Conservation (phyloP, 2,329 filamentous ascomycete genomes). For the Tothia fuscella region DNA sequence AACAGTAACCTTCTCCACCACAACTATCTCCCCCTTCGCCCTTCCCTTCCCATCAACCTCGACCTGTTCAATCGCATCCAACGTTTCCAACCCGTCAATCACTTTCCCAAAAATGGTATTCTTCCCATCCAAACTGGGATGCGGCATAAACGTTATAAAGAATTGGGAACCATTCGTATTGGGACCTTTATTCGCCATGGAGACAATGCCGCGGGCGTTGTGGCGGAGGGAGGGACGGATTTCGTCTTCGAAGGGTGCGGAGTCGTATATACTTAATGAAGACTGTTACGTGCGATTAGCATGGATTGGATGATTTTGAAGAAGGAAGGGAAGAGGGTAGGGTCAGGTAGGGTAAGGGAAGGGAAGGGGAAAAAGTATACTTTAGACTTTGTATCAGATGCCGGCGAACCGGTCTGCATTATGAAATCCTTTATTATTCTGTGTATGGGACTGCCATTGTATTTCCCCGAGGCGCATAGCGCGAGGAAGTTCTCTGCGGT, state of each 20-base stretch:
- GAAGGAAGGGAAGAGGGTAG: no score
- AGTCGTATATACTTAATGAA: conserved; percentile 35
- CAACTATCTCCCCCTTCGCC: conserved; percentile 49
- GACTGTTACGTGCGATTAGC: conserved; percentile 20
- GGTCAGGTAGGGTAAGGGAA: no score
- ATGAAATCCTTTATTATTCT: conserved; percentile 73
- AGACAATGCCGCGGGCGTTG: conserved; percentile 55
- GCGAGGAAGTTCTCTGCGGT: conserved; percentile 91
- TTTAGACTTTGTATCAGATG: conserved; percentile 42
- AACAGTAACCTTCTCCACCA: conserved; percentile 58
- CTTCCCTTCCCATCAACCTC: conserved; percentile 69
- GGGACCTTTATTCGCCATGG: conserved; percentile 69
- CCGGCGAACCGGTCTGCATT: conserved; percentile 57
- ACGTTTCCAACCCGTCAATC: conserved; percentile 41
- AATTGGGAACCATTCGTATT: conserved; percentile 69
- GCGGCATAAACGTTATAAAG: conserved; percentile 66
- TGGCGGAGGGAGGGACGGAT: conserved; percentile 59
- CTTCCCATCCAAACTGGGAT: conserved; percentile 69
- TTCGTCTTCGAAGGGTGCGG: conserved; percentile 63
- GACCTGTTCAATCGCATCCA: conserved; percentile 59
- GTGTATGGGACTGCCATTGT: conserved; percentile 65
- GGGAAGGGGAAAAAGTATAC: conserved; percentile 63
- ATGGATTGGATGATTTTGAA: no score
- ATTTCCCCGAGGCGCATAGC: conserved; percentile 69
- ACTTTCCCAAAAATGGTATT: conserved; percentile 77